Conservation (phyloP, 2,329 filamentous ascomycete genomes). For the Penicillium sp. region DNA sequence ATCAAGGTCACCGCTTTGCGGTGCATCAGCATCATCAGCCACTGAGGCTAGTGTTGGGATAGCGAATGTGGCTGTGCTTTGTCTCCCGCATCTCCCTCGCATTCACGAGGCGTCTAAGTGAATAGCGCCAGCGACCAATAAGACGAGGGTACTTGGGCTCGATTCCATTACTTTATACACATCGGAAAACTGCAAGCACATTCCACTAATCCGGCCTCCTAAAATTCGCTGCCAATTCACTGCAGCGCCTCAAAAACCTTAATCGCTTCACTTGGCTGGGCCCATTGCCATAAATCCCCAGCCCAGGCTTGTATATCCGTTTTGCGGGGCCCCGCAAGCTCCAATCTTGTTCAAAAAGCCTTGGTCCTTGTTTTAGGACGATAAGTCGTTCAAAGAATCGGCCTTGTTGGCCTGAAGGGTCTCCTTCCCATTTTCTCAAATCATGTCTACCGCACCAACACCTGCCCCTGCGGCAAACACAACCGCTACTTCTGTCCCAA, state of each 20-base stretch:
- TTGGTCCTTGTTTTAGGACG: neutral
- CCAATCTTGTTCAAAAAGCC: too few species aligned
- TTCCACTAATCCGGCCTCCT: neutral
- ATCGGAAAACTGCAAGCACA: too few species aligned
- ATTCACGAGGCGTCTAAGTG: neutral
- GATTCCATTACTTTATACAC: neutral
- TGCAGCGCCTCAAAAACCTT: neutral
- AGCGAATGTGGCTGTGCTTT: conserved; percentile 1
- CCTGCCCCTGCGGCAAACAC: neutral
- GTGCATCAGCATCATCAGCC: too few species aligned
- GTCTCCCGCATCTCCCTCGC: conserved; percentile 6
- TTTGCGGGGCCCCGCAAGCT: neutral
- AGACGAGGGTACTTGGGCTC: neutral
- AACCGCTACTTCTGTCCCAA: neutral
- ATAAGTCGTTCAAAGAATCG: too few species aligned
- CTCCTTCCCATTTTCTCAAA: neutral
- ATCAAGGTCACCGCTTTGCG: neutral
- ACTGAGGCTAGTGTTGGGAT: conserved; percentile 2
- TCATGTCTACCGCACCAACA: conserved; percentile 4
- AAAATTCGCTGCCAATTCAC: neutral
- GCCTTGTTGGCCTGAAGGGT: neutral
- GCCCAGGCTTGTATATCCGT: neutral
- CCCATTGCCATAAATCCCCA: neutral
- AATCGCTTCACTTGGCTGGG: neutral
- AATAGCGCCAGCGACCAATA: neutral